Conservation (phyloP, 768 basidiomycete species). For the Panaeolus papilionaceus region DNA sequence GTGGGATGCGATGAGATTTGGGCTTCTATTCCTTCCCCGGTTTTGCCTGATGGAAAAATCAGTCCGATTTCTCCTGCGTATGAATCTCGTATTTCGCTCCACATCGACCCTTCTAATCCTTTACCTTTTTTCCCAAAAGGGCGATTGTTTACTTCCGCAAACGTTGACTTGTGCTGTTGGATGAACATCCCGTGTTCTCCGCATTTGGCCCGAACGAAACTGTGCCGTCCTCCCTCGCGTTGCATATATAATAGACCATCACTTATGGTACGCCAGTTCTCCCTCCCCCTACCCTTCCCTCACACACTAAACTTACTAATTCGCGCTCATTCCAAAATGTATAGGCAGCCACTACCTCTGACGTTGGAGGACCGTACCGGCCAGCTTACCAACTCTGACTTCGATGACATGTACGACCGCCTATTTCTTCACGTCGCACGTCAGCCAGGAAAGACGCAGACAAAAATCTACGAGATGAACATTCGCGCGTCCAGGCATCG, state of each 20-base stretch:
- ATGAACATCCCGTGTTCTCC: slow-evolving; percentile 13
- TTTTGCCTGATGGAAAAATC: slow-evolving; percentile 10
- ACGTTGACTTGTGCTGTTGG: slow-evolving; percentile 9
- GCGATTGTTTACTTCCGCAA: slow-evolving; percentile 12
- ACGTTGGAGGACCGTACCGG: slow-evolving; percentile 76
- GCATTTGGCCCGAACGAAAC: slow-evolving; percentile 13
- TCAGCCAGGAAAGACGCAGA: slow-evolving; percentile 47
- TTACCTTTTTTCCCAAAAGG: not conserved
- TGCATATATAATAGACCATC: slow-evolving; percentile 8
- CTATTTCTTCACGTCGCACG: slow-evolving; percentile 69
- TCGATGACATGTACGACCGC: slow-evolving; percentile 81
- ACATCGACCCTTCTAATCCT: not conserved
- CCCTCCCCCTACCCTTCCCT: not conserved
- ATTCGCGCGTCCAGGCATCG: slow-evolving; percentile 67
- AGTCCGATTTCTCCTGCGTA: not conserved
- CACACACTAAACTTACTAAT: not conserved
- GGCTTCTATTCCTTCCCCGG: slow-evolving; percentile 13
- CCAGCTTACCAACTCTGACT: slow-evolving; percentile 60
- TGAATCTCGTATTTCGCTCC: slow-evolving; percentile 7
- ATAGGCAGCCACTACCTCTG: slow-evolving; percentile 46
- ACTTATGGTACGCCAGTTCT: not conserved
- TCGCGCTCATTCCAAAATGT: not conserved
- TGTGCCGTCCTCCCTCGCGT: slow-evolving; percentile 8
- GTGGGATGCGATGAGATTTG: slow-evolving; percentile 6
- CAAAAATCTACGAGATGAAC: slow-evolving; percentile 71